These are phyloP conservation scores for Cladosporium sp. DNA, from an alignment of 2,329 filamentous ascomycete species.

Conservation along the genomic window DNA sequence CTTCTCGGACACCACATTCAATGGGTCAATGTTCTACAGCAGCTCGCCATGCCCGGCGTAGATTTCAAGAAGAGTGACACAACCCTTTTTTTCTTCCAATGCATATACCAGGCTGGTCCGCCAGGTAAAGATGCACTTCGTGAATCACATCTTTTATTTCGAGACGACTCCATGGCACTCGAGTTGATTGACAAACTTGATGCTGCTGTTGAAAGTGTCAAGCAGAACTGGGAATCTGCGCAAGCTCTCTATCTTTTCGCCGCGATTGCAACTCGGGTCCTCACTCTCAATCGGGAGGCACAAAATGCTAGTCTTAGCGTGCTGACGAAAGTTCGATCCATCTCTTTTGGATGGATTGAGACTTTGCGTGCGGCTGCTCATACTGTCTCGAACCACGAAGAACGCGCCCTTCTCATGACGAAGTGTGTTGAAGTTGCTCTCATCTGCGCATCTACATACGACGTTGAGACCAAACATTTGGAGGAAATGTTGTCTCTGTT, in stretches of 20 bases:
- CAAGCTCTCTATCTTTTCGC: constrained; percentile 21
- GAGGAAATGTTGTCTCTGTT: constrained; percentile 33
- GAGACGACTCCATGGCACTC: constrained; percentile 31
- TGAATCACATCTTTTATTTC: constrained; percentile 47
- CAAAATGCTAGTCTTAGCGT: constrained; percentile 12
- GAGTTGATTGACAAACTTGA: constrained; percentile 11
- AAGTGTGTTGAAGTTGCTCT: constrained; percentile 52
- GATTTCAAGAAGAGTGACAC: constrained; percentile 57
- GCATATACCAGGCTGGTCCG: constrained; percentile 56
- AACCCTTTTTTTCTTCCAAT: constrained; percentile 45
- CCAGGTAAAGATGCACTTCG: constrained; percentile 36
- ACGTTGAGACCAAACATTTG: constrained; percentile 20
- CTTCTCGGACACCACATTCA: constrained; percentile 44
- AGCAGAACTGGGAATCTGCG: constrained; percentile 27
- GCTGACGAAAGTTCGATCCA: constrained; percentile 39
- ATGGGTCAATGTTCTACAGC: constrained; percentile 47
- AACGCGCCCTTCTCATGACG: constrained; percentile 23
- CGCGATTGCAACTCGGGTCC: constrained; percentile 20
- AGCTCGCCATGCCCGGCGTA: constrained; percentile 51
- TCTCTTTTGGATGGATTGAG: constrained; percentile 49
- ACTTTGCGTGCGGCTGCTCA: constrained; percentile 45
- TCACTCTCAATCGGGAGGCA: constrained; percentile 17
- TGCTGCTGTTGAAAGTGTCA: constrained; percentile 17
- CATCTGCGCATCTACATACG: constrained; percentile 51
- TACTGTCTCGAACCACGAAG: constrained; percentile 34